Base-by-base conservation (phyloP, 2,329 filamentous ascomycete genomes). In the Myriosclerotinia curreyana region DNA sequence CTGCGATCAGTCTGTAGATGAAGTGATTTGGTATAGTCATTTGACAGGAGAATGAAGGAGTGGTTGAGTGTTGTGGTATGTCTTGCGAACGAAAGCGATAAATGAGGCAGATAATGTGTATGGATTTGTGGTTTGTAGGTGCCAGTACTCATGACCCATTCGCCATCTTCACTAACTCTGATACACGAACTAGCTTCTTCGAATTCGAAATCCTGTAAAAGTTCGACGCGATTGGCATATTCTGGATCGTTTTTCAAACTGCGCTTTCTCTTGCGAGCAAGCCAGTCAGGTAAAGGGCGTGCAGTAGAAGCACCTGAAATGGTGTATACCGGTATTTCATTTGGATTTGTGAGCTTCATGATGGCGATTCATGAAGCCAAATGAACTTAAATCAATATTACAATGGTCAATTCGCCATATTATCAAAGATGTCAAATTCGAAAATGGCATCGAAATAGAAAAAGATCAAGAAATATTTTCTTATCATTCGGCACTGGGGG, bases 121-220 rank as follows among this genome's bases (percentile, higher is more conserved):
- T 98, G 95, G 65, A 98, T 96, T 76, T 96, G 91, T 1, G 90
- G 80, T 76, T 82, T 85, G 76, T 86, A 88, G 62, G 85, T 88
- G 79, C 92, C 92, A 60, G 93, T 96, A 73, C 91, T 96, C 91
- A 97, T 95, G 49, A 95, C 86, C 93, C 95, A 99, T 75, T 98
- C 89, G 56, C 94, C 94, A 84, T 99, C 95, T 65, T 96, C 93
- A 71, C 91, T 96, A 68, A 95, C 86, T 58, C 92, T 86, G 68
- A 99, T 86, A 75, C 94, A 97, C 70, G 88, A 86, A 74, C 92
- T 96, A 49, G 96, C 94, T 78, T 96, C 93, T 73, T 97, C 93
- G 73, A 99, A 98, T 74, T 96, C 93, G 76, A 99, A 99, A 75
- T 99, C 95, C 74, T 99, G 95, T 46, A 99, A 83, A 64, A 99